Conservation (phyloP, 2,329 filamentous ascomycete genomes). For the Metarhizium brunneum region DNA sequence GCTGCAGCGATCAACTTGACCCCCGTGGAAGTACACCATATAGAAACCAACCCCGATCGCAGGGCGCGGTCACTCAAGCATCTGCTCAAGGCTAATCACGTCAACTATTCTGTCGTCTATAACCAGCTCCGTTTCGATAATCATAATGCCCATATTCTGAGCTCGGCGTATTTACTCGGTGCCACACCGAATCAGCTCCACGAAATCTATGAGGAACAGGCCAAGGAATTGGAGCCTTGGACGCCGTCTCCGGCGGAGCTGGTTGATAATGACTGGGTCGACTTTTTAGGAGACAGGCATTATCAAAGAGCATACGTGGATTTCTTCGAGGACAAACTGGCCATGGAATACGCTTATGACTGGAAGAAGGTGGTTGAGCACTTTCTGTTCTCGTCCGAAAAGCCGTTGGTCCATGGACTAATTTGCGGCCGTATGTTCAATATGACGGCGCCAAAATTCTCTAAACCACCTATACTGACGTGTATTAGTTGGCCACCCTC, state of each 20-base stretch:
- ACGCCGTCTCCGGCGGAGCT: slow-evolving; percentile 76
- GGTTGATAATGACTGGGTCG: slow-evolving; percentile 73
- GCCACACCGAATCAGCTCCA: slow-evolving; percentile 65
- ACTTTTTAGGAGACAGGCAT: slow-evolving; percentile 66
- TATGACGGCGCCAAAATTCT: background rate
- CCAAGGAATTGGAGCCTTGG: slow-evolving; percentile 69
- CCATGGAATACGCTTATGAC: slow-evolving; percentile 63
- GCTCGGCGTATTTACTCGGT: slow-evolving; percentile 78
- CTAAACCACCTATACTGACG: slow-evolving; percentile 9
- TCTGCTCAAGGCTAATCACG: slow-evolving; percentile 83
- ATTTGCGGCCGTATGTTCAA: slow-evolving; percentile 61
- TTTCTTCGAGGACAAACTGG: slow-evolving; percentile 90
- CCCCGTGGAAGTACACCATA: slow-evolving; percentile 63
- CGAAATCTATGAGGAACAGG: slow-evolving; percentile 69
- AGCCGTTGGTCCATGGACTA: slow-evolving; percentile 73
- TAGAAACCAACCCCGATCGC: slow-evolving; percentile 74
- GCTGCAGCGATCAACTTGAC: slow-evolving; percentile 45
- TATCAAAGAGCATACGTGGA: slow-evolving; percentile 90
- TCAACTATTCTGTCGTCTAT: slow-evolving; percentile 77
- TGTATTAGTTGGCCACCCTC: slow-evolving; percentile 65
- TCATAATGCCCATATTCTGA: slow-evolving; percentile 72
- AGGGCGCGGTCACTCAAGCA: slow-evolving; percentile 79
- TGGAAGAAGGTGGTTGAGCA: slow-evolving; percentile 71
- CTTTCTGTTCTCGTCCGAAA: slow-evolving; percentile 64
- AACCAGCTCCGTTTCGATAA: slow-evolving; percentile 71